These are phyloP conservation scores for Calocybe gangraenosa DNA, from an alignment of 768 basidiomycete genomes.

Conservation along the genomic window DNA sequence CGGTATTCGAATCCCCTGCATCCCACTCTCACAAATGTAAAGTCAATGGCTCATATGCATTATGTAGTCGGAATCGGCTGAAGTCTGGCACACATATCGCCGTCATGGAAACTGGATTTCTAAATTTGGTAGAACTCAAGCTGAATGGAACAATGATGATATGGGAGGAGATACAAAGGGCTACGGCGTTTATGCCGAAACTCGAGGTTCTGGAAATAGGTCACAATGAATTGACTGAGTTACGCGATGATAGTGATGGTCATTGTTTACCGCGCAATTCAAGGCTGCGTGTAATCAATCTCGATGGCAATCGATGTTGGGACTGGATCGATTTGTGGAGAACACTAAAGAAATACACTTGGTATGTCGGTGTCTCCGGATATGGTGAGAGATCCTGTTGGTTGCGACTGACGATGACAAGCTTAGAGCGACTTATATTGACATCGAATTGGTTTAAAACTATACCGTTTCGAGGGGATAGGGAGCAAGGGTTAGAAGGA, in stretches of 20 bases:
- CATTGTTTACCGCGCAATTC: slow-evolving; percentile 14
- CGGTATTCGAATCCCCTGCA: slow-evolving; percentile 24
- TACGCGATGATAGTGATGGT: slow-evolving; percentile 22
- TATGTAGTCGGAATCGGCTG: slow-evolving; percentile 77
- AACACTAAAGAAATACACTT: slow-evolving; percentile 38
- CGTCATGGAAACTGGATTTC: slow-evolving; percentile 40
- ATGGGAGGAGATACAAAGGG: slow-evolving; percentile 63
- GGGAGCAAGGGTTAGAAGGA: slow-evolving; percentile 23
- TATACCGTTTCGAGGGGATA: slow-evolving; percentile 40
- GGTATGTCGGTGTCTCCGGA: slow-evolving; percentile 34
- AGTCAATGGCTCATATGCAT: slow-evolving; percentile 12
- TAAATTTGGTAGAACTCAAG: slow-evolving; percentile 57
- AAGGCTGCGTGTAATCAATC: slow-evolving; percentile 52
- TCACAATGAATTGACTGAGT: slow-evolving; percentile 51
- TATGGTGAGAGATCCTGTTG: slow-evolving; percentile 1
- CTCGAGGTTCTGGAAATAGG: slow-evolving; percentile 63
- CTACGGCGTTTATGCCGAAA: slow-evolving; percentile 48
- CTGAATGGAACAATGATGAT: slow-evolving; percentile 68
- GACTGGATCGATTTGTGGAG: slow-evolving; percentile 52
- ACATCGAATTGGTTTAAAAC: slow-evolving; percentile 53
- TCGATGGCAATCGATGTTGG: slow-evolving; percentile 61
- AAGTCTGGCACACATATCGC: slow-evolving; percentile 28
- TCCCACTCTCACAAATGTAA: slow-evolving; percentile 11
- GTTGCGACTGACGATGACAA: slow-evolving; percentile 26
- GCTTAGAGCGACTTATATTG: slow-evolving; percentile 63